These are phyloP conservation scores for Jatropha podagrica DNA, from an alignment of 441 rosid genomes.

Conservation along the genomic window DNA sequence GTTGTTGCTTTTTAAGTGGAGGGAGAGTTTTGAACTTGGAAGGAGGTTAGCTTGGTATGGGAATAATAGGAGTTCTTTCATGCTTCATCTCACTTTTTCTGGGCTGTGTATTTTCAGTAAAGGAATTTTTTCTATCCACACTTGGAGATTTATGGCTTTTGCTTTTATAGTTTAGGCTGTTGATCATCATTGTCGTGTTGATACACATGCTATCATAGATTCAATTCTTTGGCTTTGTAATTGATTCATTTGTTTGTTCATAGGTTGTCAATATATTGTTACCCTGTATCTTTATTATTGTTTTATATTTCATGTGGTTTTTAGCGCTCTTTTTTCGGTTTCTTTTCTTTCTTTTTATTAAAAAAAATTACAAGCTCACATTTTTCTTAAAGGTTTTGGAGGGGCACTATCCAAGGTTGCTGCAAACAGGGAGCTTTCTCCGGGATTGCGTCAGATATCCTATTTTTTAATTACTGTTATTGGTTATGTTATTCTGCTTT, in stretches of 20 bases:
- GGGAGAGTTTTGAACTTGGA: not conserved
- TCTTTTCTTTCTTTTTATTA: not conserved
- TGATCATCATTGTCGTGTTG: not conserved
- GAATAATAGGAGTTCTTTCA: not conserved
- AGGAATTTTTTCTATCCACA: not conserved
- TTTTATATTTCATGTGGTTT: not conserved
- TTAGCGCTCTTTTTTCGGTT: not conserved
- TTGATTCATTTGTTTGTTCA: not conserved
- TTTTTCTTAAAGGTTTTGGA: constrained; percentile 69
- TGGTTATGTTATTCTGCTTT: not conserved
- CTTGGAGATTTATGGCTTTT: not conserved
- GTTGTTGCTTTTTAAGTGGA: not conserved
- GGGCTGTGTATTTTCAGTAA: not conserved
- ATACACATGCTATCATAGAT: not conserved
- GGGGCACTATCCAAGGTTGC: constrained; percentile 75
- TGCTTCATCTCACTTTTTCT: not conserved
- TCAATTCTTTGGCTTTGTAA: not conserved
- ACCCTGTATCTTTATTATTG: not conserved
- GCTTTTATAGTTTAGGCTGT: not conserved
- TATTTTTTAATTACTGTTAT: constrained; percentile 21
- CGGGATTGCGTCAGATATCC: constrained; percentile 97
- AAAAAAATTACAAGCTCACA: not conserved
- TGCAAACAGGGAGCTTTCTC: constrained; percentile 67
- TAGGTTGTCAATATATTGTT: not conserved
- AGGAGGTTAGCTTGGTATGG: no score